Evolutionary conservation across 208 protist species (phyloP).

Genomic region (Trypanosoma theileri): DNA sequence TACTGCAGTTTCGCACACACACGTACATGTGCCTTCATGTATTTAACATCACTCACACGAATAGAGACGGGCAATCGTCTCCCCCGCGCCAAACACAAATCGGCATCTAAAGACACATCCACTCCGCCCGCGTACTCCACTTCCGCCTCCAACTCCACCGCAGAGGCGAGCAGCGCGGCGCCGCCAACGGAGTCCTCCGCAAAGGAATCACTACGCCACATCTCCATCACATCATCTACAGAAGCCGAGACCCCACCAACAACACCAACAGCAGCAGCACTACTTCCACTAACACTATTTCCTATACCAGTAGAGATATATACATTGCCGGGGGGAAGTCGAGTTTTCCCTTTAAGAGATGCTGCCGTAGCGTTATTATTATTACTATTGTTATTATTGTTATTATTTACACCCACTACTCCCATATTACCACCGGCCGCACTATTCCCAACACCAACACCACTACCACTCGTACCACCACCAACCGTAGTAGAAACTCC

Average conservation of each 20-base stretch:
- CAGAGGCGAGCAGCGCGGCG: slow-evolving; percentile 7
- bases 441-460: not conserved
- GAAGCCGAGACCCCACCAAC: not conserved
- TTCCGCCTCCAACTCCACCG: slow-evolving; percentile 73
- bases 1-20: slow-evolving; percentile 57
- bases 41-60: slow-evolving; percentile 56
- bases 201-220: slow-evolving; percentile 10
- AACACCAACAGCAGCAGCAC: too few relatives aligned
- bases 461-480: not conserved
- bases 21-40: slow-evolving; percentile 45
- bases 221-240: slow-evolving; percentile 6
- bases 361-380: not conserved
- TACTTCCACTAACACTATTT: too few relatives aligned
- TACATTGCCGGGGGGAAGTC: too few relatives aligned
- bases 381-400: not conserved
- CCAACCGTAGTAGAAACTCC: not conserved
- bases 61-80: slow-evolving; percentile 70
- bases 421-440: not conserved
- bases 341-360: not conserved
- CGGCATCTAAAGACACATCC: slow-evolving; percentile 60
- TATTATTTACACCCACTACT: not conserved
- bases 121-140: slow-evolving; percentile 78
- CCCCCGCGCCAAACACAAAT: slow-evolving; percentile 72
- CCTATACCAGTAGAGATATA: not conserved
- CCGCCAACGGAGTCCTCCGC: slow-evolving; percentile 2